These are phyloP conservation scores for Fusarium coffeatum DNA, from an alignment of 2,329 filamentous ascomycete species.

Conservation along the genomic window DNA sequence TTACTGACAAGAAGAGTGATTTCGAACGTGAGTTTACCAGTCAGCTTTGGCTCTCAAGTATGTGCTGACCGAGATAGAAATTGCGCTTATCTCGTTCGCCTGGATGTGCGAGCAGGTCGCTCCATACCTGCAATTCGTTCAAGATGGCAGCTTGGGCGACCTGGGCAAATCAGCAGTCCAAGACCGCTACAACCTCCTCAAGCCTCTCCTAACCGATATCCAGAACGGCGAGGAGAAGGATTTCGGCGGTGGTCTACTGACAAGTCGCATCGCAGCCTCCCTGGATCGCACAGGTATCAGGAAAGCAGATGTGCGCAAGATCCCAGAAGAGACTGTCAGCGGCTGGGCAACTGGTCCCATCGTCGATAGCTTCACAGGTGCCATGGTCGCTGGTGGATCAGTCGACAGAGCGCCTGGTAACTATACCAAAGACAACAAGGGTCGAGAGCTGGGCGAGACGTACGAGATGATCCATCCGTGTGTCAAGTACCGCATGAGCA, in stretches of 20 bases:
- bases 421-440: conserved; percentile 32
- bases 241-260: conserved; percentile 23
- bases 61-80: conserved; percentile 33
- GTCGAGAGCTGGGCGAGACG: conserved; percentile 23
- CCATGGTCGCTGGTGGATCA: conserved; percentile 29
- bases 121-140: conserved; percentile 30
- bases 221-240: conserved; percentile 35
- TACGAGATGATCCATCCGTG: conserved; percentile 41
- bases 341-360: conserved; percentile 45
- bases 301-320: conserved; percentile 28
- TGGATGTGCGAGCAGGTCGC: conserved; percentile 46
- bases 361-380: conserved; percentile 42
- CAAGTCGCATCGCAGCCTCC: conserved; percentile 16
- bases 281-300: conserved; percentile 31
- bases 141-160: conserved; percentile 18
- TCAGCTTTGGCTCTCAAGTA: not conserved
- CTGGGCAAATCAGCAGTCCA: conserved; percentile 34
- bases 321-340: conserved; percentile 30
- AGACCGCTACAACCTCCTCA: conserved; percentile 38
- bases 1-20: conserved; percentile 42
- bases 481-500: conserved; percentile 41
- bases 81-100: conserved; percentile 43
- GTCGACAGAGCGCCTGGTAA: conserved; percentile 32
- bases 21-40: conserved; percentile 35
- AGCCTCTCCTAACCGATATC: conserved; percentile 34